These are phyloP conservation scores for Globisporangium nodosum DNA, from an alignment of 352 stramenopile genomes.

Conservation along the genomic window DNA sequence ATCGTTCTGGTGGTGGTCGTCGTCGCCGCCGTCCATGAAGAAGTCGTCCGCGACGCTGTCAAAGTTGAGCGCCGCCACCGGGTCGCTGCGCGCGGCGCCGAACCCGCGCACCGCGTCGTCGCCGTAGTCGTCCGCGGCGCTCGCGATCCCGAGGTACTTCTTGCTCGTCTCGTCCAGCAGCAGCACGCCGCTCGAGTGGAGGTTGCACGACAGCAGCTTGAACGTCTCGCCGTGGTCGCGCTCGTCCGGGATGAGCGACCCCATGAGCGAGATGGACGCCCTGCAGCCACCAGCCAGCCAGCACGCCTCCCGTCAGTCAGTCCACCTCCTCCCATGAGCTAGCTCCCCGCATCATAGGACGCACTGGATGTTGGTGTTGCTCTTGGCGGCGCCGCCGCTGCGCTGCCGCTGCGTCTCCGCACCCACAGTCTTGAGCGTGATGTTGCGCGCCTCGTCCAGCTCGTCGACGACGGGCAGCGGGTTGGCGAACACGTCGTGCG, in stretches of 20 bases:
- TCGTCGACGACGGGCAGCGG: conserved; percentile 61
- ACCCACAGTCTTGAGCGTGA: conserved; percentile 35
- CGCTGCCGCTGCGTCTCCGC: conserved; percentile 11
- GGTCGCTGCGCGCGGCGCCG: conserved; percentile 4
- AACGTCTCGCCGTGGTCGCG: conserved; percentile 78
- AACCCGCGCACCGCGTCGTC: conserved; percentile 7
- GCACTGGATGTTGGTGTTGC: conserved; percentile 68
- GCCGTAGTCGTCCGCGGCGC: conserved; percentile 5
- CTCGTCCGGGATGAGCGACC: conserved; percentile 69
- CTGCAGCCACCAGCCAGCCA: conserved; percentile 10
- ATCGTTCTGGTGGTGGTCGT: conserved; percentile 18
- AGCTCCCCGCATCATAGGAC: conserved; percentile 3
- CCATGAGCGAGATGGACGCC: conserved; percentile 76
- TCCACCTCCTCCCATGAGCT: too few relatives aligned
- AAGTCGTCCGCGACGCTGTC: conserved; percentile 24
- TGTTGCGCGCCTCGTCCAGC: conserved; percentile 55
- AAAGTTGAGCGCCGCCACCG: conserved; percentile 33
- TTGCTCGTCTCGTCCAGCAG: conserved; percentile 75
- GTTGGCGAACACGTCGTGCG: conserved; percentile 40
- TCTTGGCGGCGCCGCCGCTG: conserved; percentile 21
- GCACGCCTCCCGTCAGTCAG: neutral
- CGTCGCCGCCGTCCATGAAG: conserved; percentile 26
- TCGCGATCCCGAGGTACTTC: conserved; percentile 43
- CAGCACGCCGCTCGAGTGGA: conserved; percentile 66
- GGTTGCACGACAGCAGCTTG: conserved; percentile 77